Conservation (phyloP, 441 rosid genomes). For the Arabidopsis lyrata region DNA sequence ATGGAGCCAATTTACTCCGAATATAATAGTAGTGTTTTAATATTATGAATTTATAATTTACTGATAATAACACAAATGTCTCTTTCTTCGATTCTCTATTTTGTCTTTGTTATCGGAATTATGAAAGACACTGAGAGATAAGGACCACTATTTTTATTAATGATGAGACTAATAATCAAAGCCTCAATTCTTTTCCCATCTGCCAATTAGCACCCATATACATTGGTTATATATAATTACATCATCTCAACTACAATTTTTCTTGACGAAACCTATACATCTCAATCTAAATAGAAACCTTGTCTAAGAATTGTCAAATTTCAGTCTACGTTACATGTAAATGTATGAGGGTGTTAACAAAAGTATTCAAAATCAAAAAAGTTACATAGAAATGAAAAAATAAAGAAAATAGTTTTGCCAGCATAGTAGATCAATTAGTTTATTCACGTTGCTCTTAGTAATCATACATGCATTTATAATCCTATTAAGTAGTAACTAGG, state of each 20-base stretch:
- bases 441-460: not conserved
- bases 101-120: slow-evolving; percentile 25
- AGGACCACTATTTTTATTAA: slow-evolving; percentile 15
- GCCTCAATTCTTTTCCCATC: slow-evolving; percentile 13
- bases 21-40: not conserved
- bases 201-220: not conserved
- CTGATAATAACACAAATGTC: slow-evolving; percentile 31
- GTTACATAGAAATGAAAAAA: not conserved
- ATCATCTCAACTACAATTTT: not conserved
- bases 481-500: too few relatives aligned
- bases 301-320: not conserved
- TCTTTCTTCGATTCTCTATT: slow-evolving; percentile 9
- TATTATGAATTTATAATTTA: slow-evolving; percentile 2
- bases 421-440: not conserved
- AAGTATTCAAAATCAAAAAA: not conserved
- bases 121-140: slow-evolving; percentile 20
- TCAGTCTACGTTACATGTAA: not conserved
- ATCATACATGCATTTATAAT: too few relatives aligned
- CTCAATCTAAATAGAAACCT: not conserved
- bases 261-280: not conserved
- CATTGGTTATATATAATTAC: not conserved
- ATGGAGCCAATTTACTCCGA: not conserved
- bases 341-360: not conserved
- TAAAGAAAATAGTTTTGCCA: not conserved
- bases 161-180: slow-evolving; percentile 23